These are phyloP conservation scores for Hemileccinum impolitum DNA, from an alignment of 768 basidiomycete species.

Conservation along the genomic window DNA sequence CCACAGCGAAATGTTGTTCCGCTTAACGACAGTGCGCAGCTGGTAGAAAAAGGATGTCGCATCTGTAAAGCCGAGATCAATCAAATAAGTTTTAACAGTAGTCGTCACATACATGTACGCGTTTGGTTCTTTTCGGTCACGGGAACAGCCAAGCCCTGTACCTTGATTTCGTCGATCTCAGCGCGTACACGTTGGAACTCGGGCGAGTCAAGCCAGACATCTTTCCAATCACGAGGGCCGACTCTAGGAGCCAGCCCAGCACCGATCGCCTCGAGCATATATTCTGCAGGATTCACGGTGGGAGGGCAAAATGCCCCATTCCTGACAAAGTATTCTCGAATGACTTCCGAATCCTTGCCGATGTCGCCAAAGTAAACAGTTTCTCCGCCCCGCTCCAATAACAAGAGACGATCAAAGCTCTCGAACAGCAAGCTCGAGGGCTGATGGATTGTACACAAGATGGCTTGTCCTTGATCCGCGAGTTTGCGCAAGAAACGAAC, in stretches of 20 bases:
- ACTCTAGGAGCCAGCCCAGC: conserved; percentile 72
- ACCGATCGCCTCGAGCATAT: conserved; percentile 84
- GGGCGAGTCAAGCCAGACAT: conserved; percentile 75
- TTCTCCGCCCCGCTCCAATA: conserved; percentile 76
- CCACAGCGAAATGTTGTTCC: conserved; percentile 75
- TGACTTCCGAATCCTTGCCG: conserved; percentile 62
- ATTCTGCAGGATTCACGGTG: conserved; percentile 77
- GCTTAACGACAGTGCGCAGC: conserved; percentile 57
- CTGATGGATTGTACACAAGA: conserved; percentile 89
- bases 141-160: conserved; percentile 42
- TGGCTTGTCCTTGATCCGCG: conserved; percentile 82
- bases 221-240: conserved; percentile 81
- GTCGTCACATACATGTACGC: conserved; percentile 43
- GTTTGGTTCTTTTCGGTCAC: conserved; percentile 38
- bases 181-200: conserved; percentile 44
- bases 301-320: conserved; percentile 69
- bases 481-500: conserved; percentile 81
- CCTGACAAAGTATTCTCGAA: conserved; percentile 73
- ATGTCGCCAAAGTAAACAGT: conserved; percentile 95
- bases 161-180: conserved; percentile 49
- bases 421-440: conserved; percentile 85
- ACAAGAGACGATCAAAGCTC: conserved; percentile 71
- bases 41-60: conserved; percentile 78
- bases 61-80: conserved; percentile 37
- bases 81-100: neutral